These are phyloP conservation scores for Fusarium chlamydosporum DNA, from an alignment of 2,329 filamentous ascomycete species.

Conservation along the genomic window DNA sequence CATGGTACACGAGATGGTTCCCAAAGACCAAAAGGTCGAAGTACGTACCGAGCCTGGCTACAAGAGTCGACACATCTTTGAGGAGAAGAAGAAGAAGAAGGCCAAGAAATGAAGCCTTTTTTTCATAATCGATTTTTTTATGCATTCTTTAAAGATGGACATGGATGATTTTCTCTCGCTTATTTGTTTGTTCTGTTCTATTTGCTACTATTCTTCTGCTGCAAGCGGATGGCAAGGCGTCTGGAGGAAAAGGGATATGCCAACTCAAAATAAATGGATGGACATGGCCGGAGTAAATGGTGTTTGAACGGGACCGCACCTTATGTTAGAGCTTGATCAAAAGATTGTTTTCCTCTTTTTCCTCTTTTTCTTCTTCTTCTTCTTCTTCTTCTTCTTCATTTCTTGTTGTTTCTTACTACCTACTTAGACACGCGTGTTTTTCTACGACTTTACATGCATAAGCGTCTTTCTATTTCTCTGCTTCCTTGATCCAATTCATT, in stretches of 20 bases:
- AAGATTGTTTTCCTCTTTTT: background rate
- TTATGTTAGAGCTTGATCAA: slow-evolving; percentile 10
- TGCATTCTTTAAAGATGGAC: background rate
- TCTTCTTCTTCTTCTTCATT: too few relatives aligned
- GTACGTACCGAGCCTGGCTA: slow-evolving; percentile 60
- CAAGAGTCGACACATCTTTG: slow-evolving; percentile 58
- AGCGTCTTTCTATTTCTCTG: background rate
- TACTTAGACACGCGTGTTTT: background rate
- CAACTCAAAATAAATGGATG: slow-evolving; percentile 32
- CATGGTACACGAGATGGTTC: slow-evolving; percentile 85
- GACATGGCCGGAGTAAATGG: slow-evolving; percentile 39
- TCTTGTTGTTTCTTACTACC: too few relatives aligned
- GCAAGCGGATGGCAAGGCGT: slow-evolving; percentile 45
- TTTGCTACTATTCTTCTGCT: slow-evolving; percentile 20
- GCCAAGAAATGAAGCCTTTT: slow-evolving; percentile 10
- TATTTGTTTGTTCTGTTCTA: slow-evolving; percentile 12
- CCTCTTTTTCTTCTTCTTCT: too few relatives aligned
- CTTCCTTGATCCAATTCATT: background rate
- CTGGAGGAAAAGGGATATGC: slow-evolving; percentile 30
- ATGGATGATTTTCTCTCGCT: background rate
- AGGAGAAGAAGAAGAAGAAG: slow-evolving; percentile 38
- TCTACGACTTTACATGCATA: background rate
- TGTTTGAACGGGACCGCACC: slow-evolving; percentile 8
- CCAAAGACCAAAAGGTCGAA: slow-evolving; percentile 72
- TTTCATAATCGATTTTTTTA: background rate